These are phyloP conservation scores for Cantharellus anzutake DNA, from an alignment of 768 basidiomycete genomes.

Conservation along the genomic window DNA sequence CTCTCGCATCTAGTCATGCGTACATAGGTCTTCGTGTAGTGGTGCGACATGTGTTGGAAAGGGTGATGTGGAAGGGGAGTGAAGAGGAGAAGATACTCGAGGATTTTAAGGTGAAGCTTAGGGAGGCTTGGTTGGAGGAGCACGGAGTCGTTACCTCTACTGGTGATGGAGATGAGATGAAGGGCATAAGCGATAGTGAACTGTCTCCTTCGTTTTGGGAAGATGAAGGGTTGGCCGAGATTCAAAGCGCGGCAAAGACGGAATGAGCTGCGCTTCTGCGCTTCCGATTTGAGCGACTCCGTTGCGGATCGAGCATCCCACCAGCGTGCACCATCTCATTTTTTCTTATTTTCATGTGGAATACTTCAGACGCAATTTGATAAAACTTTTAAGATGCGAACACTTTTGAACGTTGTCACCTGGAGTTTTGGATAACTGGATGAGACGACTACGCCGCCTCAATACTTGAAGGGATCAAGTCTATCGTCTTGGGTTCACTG, in stretches of 20 bases:
- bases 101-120: constrained; percentile 34
- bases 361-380: too few relatives aligned
- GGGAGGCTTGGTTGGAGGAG: constrained; percentile 13
- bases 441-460: too few relatives aligned
- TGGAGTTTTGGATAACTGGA: too few relatives aligned
- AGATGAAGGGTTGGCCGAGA: constrained; percentile 57
- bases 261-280: constrained; percentile 14
- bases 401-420: too few relatives aligned
- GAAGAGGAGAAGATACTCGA: constrained; percentile 41
- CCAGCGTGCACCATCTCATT: too few relatives aligned
- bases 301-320: too few relatives aligned
- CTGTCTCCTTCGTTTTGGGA: constrained; percentile 33
- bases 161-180: constrained; percentile 5
- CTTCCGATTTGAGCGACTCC: too few relatives aligned
- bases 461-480: too few relatives aligned
- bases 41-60: constrained; percentile 52
- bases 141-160: constrained; percentile 17
- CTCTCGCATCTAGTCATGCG: constrained; percentile 73
- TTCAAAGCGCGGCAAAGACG: constrained; percentile 45
- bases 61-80: constrained; percentile 59
- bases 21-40: constrained; percentile 45
- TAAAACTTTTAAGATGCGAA: too few relatives aligned
- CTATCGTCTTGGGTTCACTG: too few relatives aligned
- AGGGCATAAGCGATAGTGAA: constrained; percentile 9
- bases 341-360: too few relatives aligned